These are phyloP conservation scores for Senna tora DNA, from an alignment of 306 rosid species.

Conservation along the genomic window DNA sequence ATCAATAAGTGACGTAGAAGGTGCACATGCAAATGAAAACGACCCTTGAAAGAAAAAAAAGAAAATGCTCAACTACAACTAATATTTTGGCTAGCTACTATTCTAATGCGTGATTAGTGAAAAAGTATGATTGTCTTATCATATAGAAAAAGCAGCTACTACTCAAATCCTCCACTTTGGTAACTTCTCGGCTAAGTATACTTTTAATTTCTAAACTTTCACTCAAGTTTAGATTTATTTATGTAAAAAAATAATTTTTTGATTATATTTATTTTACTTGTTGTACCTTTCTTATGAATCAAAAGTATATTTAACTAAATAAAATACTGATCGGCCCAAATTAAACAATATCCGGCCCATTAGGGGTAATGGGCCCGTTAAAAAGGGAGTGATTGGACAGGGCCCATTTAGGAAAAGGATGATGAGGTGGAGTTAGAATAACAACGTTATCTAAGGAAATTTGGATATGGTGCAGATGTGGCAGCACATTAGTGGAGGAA, in stretches of 20 bases:
- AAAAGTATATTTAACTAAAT: too few relatives aligned
- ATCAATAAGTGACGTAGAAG: conserved; percentile 46
- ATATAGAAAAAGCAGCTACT: neutral
- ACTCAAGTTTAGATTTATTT: too few relatives aligned
- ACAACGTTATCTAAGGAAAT: conserved; percentile 57
- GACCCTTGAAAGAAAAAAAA: conserved; percentile 40
- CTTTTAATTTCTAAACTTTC: too few relatives aligned
- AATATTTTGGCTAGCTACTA: neutral
- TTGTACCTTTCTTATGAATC: too few relatives aligned
- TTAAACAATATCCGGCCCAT: too few relatives aligned
- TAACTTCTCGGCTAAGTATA: too few relatives aligned
- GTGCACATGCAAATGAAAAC: conserved; percentile 66
- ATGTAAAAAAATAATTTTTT: too few relatives aligned
- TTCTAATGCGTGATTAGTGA: conserved; percentile 4
- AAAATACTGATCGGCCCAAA: too few relatives aligned
- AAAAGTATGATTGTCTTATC: conserved; percentile 8
- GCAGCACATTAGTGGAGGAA: conserved; percentile 66
- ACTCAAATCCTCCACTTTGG: neutral
- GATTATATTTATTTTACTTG: too few relatives aligned
- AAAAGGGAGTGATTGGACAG: too few relatives aligned
- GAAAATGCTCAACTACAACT: conserved; percentile 27
- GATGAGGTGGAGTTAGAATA: conserved; percentile 3
- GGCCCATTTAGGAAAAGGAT: too few relatives aligned
- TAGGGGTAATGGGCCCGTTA: too few relatives aligned
- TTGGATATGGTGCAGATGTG: conserved; percentile 74